Percentiles rank a stretch among this genome's conserved stretches.
phyloP scores from a whole-genome alignment of 345 rosid genomes.

The Eucalyptus dawsonii region DNA sequence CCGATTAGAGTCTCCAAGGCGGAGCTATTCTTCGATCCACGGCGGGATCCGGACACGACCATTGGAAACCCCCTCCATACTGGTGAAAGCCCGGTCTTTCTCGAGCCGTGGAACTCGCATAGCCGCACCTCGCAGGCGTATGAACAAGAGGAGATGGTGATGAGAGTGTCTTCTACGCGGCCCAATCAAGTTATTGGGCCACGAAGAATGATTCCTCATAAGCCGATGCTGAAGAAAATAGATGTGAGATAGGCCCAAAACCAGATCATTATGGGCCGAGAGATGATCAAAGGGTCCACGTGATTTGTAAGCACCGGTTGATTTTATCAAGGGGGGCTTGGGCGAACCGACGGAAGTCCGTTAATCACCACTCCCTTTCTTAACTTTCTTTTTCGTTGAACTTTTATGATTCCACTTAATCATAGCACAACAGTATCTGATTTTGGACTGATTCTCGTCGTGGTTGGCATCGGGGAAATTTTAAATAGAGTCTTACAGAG shows the following conservation, averaged over 20 bases:
- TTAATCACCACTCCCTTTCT: not conserved
- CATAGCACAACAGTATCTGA: not conserved
- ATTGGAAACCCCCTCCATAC: not conserved
- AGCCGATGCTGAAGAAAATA: not conserved
- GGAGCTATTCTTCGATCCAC: not conserved
- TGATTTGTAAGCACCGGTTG: not conserved
- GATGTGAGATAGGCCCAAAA: too few relatives aligned
- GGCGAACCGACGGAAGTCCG: not conserved
- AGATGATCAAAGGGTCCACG: not conserved
- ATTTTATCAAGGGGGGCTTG: not conserved
- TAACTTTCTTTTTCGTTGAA: not conserved
- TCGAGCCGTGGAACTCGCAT: not conserved
- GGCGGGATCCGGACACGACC: not conserved
- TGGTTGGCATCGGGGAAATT: not conserved
- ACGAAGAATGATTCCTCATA: not conserved
- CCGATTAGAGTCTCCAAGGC: not conserved
- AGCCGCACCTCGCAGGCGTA: rapidly evolving
- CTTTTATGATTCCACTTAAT: not conserved
- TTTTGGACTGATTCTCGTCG: not conserved
- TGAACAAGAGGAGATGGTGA: not conserved
- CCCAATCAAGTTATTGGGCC: not conserved
- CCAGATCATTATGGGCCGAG: not conserved
- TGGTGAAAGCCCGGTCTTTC: not conserved
- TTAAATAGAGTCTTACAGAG: not conserved
- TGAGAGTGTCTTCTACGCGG: not conserved